Evolutionary conservation across 2,329 filamentous ascomycete species (phyloP), one percentile per base, ranked within the genome.

Genomic region (Trichoderma atrobrunneum): DNA sequence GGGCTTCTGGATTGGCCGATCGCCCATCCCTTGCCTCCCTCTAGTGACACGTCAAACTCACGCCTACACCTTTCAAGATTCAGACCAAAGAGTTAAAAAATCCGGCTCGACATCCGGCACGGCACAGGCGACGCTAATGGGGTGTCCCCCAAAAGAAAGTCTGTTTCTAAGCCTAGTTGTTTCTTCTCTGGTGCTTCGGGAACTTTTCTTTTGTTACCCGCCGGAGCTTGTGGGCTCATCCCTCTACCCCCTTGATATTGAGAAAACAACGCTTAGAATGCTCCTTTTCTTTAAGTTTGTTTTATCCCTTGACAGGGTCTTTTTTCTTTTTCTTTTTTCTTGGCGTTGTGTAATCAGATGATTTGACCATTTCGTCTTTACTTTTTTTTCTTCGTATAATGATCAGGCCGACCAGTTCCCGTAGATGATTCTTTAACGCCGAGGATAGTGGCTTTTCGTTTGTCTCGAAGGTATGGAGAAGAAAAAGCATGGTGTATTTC

Each of bases 51-150:
- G n/a, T 57, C 54, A 57, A 28, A 30, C 24, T 11, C 54, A 11
- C 34, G 7, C 21, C 61, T 28, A 30, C 26, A 7, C 28, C 26
- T 34, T n/a, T 32, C 11, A 18, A 24, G 28, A 21, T 21, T 32
- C n/a, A 8, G 26, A 48, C 1, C 36, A 10, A 59, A 68, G 14
- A 24, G 5, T 21, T 21, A 28, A 16, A 39, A 34, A 39, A 67
- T 14, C 48, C 64, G 64, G 64, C 51, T 57, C 64, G n/a, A 28
- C 64, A 57, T 28, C 64, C 64, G 48, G 64, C 48, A 67, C 64
- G 30, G 63, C 64, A 67, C 18, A 39, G 7, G 12, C 12, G 16
- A 30, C 64, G 64, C 64, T 67, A 67, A 67, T 16, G 16, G 8
- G 16, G 21, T 11, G 7, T 6, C 5, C 16, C 16, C 39, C 39